phyloP scores from a whole-genome alignment of 441 rosid species.

The Populus hybrid region DNA sequence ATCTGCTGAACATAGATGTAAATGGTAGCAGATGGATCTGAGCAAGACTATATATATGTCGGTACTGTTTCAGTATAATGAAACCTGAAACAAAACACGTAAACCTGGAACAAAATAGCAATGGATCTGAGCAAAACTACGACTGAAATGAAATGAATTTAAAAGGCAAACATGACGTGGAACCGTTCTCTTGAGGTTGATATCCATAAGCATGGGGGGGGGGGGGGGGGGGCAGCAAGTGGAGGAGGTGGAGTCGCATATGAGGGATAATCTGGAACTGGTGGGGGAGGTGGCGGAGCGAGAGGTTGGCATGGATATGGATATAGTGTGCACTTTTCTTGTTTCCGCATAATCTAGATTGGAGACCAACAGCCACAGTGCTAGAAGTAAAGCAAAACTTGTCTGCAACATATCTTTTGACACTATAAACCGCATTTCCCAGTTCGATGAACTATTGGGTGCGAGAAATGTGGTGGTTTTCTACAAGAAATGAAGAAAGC shows the following conservation, averaged over 20 bases:
- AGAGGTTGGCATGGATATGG: constrained; percentile 36
- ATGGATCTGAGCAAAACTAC: constrained; percentile 18
- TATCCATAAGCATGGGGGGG: constrained; percentile 35
- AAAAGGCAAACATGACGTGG: constrained; percentile 11
- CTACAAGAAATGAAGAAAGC: constrained; percentile 3
- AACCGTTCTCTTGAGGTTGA: constrained; percentile 20
- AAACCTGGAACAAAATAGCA: constrained; percentile 19
- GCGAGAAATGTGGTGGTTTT: constrained; percentile 4
- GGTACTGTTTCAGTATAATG: neutral
- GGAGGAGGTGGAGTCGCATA: constrained; percentile 33
- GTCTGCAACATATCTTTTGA: constrained; percentile 22
- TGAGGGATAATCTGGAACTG: constrained; percentile 25
- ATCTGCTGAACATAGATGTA: too few relatives aligned
- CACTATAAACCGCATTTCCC: neutral
- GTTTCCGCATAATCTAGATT: constrained; percentile 19
- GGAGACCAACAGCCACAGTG: constrained; percentile 19
- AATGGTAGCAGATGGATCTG: neutral
- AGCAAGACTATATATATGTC: too few relatives aligned
- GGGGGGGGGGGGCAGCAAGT: constrained; percentile 36
- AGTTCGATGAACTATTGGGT: neutral
- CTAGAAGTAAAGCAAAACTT: constrained; percentile 12
- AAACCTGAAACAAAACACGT: constrained; percentile 3
- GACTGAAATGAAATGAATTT: constrained; percentile 20
- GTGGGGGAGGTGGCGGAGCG: constrained; percentile 33
- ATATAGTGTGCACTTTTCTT: constrained; percentile 28